These are phyloP conservation scores for Medicago ruthenica DNA, from an alignment of 306 rosid genomes.

Conservation along the genomic window DNA sequence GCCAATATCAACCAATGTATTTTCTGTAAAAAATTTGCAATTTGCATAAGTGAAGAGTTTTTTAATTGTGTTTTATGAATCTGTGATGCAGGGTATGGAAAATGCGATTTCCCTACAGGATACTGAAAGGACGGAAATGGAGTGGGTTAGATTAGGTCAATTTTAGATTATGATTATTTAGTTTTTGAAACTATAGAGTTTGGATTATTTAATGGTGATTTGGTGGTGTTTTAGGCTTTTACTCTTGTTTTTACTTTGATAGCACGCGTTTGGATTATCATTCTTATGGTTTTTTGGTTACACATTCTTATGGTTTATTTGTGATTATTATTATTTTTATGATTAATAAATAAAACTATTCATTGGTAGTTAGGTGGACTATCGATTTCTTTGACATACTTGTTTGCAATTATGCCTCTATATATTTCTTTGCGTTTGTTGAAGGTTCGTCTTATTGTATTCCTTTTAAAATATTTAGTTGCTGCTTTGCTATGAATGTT, in stretches of 20 bases:
- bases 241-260: neutral
- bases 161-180: neutral
- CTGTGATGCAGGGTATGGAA: slow-evolving; percentile 61
- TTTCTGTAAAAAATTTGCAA: too few species aligned
- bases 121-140: slow-evolving; percentile 40
- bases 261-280: neutral
- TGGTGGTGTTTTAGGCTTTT: slow-evolving; percentile 17
- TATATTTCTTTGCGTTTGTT: slow-evolving; percentile 33
- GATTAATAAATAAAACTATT: neutral
- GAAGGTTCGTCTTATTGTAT: neutral
- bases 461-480: neutral
- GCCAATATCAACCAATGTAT: neutral
- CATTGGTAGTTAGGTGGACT: slow-evolving; percentile 11
- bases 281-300: neutral
- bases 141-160: slow-evolving; percentile 30
- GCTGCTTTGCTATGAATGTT: neutral
- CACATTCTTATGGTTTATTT: slow-evolving; percentile 10
- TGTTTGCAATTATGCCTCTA: slow-evolving; percentile 40
- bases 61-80: neutral
- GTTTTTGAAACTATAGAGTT: neutral
- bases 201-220: neutral
- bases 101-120: slow-evolving; percentile 64
- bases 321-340: neutral
- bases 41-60: neutral
- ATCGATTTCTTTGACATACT: slow-evolving; percentile 41